Conservation (phyloP, 129 eudicot genomes). For the Escallonia rubra region DNA sequence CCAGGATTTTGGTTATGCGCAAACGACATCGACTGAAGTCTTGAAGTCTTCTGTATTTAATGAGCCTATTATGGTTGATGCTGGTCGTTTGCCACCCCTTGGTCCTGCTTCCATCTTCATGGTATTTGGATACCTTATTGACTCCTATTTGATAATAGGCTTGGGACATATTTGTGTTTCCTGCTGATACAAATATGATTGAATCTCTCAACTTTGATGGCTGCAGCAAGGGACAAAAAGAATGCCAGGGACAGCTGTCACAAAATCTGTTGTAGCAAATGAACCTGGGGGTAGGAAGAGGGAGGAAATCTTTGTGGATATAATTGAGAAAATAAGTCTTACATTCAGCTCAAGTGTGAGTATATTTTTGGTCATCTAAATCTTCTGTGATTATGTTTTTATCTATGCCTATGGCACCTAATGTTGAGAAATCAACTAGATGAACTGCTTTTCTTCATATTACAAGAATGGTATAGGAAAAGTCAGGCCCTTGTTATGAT, state of each 20-base stretch:
- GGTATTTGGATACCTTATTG: constrained; percentile 37
- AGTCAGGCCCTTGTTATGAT: too few relatives aligned
- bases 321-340: constrained; percentile 93
- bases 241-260: constrained; percentile 99
- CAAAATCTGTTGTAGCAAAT: constrained; percentile 95
- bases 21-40: constrained; percentile 96
- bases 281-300: constrained; percentile 93
- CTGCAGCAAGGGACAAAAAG: constrained; percentile 91
- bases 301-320: constrained; percentile 97
- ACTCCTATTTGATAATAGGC: constrained; percentile 3
- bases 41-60: constrained; percentile 84
- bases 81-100: constrained; percentile 84
- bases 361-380: background rate
- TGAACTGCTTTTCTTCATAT: too few relatives aligned
- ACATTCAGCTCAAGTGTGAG: constrained; percentile 98
- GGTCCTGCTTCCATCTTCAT: constrained; percentile 93
- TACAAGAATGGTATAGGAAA: too few relatives aligned
- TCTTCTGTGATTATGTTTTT: background rate
- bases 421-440: background rate
- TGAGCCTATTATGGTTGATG: constrained; percentile 91
- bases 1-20: constrained; percentile 96
- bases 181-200: background rate
- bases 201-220: background rate
- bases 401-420: background rate
- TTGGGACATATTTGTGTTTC: constrained; percentile 3